Evolutionary conservation across 2,329 filamentous ascomycete species (phyloP), one percentile per base, ranked within the genome.

Genomic region (Leptographium wingfieldii): DNA sequence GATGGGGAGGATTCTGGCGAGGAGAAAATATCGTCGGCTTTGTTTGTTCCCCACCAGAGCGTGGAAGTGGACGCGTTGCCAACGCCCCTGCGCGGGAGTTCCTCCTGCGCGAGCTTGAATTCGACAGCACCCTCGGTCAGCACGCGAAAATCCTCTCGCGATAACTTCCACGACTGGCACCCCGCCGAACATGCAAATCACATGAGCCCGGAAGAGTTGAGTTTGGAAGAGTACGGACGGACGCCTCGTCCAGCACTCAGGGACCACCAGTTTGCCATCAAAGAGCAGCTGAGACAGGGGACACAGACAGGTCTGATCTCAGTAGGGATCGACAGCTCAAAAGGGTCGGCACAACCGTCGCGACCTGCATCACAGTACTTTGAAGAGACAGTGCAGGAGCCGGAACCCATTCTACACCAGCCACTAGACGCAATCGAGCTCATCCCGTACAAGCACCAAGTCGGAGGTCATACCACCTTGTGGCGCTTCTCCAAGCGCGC

Each of bases 371-470:
- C 73, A 48, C 73, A 74, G 25, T 73, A 74, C 66, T 73, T 77
- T 64, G 78, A 77, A 58, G 72, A 81, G 53, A 69, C 77, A 66
- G 69, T 77, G 56, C 77, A 81, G 68, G 78, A 81, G 49, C 75
- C 80, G 59, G 76, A 82, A 63, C 75, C 74, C 69, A 73, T 69
- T 25, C 67, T 79, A 65, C 76, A 80, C 70, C 72, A 80, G 65
- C 90, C 92, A 3, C 78, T 95, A 33, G 90, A 92, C 64, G 92
- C 92, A 35, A 95, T 99, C 66, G 92, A 97, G 72, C 79, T 99
- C 62, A 96, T 96, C 68, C 94, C 94, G 1, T 99, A 96, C 73
- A 90, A 90, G 65, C 94, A 99, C 73, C 94, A 99, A 73, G 94
- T 99, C 59, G 94, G 94, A 61, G 94, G 94, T 0, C 94, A 99